A percentile compares a stretch with the other conserved stretches of the same genome.
phyloP scores from a whole-genome alignment of 208 protist species.

The Trypanosoma platydactyli region DNA sequence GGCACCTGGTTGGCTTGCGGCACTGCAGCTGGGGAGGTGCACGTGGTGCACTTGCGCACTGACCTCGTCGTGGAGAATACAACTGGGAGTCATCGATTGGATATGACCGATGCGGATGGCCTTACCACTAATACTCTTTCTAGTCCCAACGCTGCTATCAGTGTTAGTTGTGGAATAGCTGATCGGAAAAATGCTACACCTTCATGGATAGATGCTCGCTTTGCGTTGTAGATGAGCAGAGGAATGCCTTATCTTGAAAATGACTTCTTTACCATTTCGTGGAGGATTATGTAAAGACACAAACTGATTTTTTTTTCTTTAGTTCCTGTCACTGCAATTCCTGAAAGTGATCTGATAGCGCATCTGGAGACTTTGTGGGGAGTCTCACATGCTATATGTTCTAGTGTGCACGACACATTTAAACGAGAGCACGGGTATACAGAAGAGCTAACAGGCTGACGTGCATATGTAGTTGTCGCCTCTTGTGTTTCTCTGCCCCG shows the following conservation, averaged over 20 bases:
- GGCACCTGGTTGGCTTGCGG: conserved; percentile 57
- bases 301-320: conserved; percentile 17
- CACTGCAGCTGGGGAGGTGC: conserved; percentile 45
- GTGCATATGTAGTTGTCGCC: no score
- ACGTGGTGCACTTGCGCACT: conserved; percentile 43
- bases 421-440: background rate
- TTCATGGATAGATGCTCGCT: conserved; percentile 27
- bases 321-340: background rate
- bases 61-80: conserved; percentile 16
- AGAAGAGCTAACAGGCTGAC: no score
- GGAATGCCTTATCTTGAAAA: no score
- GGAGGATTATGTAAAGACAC: no score
- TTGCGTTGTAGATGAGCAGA: conserved; percentile 9
- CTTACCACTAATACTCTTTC: background rate
- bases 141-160: background rate
- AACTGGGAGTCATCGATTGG: background rate
- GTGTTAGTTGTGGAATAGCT: no score
- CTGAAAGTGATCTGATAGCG: background rate
- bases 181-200: background rate
- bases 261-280: no score
- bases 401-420: background rate
- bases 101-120: background rate
- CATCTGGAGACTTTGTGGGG: no score
- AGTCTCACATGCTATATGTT: conserved; percentile 7
- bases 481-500: background rate